Evolutionary conservation across 306 rosid species (phyloP).

Genomic region (Cicer yamashitae): DNA sequence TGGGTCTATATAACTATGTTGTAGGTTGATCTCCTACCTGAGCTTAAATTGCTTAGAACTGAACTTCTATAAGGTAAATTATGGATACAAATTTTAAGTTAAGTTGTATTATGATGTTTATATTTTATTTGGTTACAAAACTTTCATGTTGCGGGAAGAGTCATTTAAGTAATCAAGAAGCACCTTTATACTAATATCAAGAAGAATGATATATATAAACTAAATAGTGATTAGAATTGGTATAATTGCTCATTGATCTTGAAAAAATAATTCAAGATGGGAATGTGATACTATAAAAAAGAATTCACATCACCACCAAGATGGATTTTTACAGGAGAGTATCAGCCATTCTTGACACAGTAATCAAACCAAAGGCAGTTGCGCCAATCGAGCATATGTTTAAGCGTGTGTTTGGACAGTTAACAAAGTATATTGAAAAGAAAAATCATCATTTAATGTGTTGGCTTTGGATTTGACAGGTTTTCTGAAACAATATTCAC

Average conservation of each 20-base stretch:
- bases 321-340: neutral
- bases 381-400: neutral
- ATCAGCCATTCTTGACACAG: slow-evolving; percentile 6
- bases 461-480: neutral
- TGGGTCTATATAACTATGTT: too few species aligned
- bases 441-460: neutral
- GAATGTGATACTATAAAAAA: neutral
- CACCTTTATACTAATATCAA: too few species aligned
- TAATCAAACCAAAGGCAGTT: neutral
- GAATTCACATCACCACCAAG: neutral
- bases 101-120: too few species aligned
- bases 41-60: too few species aligned
- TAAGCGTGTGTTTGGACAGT: too few species aligned
- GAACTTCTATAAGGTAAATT: too few species aligned
- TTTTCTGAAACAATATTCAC: neutral
- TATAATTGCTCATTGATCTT: slow-evolving; percentile 7
- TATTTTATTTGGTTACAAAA: too few species aligned
- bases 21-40: too few species aligned
- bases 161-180: too few species aligned
- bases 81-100: too few species aligned
- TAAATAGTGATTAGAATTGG: neutral
- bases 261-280: slow-evolving; percentile 1
- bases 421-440: neutral
- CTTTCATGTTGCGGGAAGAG: too few species aligned
- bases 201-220: too few species aligned